Conservation (phyloP, 345 rosid species). For the Salix exigua region DNA sequence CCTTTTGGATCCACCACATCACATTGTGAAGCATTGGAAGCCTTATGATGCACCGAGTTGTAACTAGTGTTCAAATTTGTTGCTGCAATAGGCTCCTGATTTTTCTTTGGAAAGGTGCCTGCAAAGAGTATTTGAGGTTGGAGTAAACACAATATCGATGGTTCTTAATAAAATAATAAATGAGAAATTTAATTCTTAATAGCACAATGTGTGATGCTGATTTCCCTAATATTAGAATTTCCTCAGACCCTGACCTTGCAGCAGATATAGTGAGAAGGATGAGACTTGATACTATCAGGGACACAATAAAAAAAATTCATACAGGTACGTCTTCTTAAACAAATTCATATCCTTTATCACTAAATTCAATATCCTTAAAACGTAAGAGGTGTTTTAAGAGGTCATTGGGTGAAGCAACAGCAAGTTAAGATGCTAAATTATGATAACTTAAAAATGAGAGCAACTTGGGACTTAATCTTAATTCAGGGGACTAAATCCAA, state of each 20-base stretch:
- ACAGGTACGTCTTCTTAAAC: background rate
- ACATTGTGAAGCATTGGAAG: conserved; percentile 26
- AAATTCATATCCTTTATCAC: background rate
- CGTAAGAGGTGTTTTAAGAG: background rate
- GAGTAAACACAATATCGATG: background rate
- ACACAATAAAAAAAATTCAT: background rate
- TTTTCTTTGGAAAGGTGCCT: conserved; percentile 39
- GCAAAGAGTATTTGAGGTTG: conserved; percentile 23
- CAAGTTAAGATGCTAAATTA: background rate
- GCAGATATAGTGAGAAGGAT: background rate
- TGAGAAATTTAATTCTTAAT: background rate
- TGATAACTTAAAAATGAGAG: background rate
- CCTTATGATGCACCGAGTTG: conserved; percentile 21
- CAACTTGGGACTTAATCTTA: background rate
- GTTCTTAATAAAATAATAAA: background rate
- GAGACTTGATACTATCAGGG: background rate
- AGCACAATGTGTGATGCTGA: background rate
- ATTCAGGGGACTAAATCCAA: background rate
- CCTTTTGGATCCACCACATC: conserved; percentile 40
- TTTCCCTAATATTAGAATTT: background rate
- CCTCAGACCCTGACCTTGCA: background rate
- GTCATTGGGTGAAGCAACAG: background rate
- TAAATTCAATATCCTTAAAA: background rate
- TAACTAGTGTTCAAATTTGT: conserved; percentile 27
- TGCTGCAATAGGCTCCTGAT: conserved; percentile 25